Base-by-base conservation (phyloP, 257 asterid genomes). In the Rubia yunnanensis region DNA sequence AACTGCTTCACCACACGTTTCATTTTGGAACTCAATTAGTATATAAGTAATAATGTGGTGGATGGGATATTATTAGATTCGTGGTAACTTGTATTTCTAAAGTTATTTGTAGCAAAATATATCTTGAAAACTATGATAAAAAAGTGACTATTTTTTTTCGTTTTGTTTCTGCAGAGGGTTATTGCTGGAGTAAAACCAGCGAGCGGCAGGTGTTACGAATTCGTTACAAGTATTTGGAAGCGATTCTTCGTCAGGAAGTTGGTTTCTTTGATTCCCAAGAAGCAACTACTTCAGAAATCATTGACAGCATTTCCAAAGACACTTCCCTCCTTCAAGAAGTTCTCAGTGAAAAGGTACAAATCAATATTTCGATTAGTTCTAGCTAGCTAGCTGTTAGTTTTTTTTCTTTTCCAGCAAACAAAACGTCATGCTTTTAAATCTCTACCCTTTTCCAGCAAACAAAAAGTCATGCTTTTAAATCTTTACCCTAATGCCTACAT, bases 161-260 rank as follows among this genome's bases (percentile, higher is more conserved):
- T n/a, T n/a, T n/a, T 39, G 9, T 64, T 60, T 69, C 67, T 73
- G 77, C 86, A 86, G 96, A 89, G 76, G 96, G 96, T 5, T 89
- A 87, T 65, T 89, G 96, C 75, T 89, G 96, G 96, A 89, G 96
- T 77, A 87, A 82, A 72, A 89, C 94, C 3, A 89, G 96, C 28
- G 94, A 89, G 44, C 60, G 95, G 31, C 96, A 83, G 66, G 89
- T 87, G 35, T 60, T 89, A 48, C 78, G 74, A 76, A 82, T 87
- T 53, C 82, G 96, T 1, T 89, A 85, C 89, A 89, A 80, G 81
- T 89, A 89, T 70, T 68, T 89, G 85, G 91, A 89, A 72, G 86
- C 95, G 6, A 79, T 89, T 60, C 82, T 89, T 1, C 79, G 91
- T 70, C 96, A 89, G 79, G 96, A 89, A 78, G 95, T 89, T 41